These are phyloP conservation scores for Amylocarpus encephaloides DNA, from an alignment of 2,329 filamentous ascomycete species.

Conservation along the genomic window DNA sequence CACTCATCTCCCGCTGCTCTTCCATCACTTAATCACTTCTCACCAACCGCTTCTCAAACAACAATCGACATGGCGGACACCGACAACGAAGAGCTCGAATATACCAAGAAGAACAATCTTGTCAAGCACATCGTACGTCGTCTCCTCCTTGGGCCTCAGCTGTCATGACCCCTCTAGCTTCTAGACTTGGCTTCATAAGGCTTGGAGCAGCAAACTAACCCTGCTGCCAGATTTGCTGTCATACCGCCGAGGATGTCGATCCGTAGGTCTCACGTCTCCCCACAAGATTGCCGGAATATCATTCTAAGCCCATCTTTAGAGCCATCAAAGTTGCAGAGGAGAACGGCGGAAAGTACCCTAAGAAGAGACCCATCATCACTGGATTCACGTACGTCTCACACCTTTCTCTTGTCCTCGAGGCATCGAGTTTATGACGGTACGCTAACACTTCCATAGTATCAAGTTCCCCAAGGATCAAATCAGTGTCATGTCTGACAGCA, in stretches of 20 bases:
- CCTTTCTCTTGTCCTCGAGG: not conserved
- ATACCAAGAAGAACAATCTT: constrained; percentile 11
- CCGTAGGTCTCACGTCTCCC: constrained; percentile 5
- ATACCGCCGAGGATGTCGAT: constrained; percentile 7
- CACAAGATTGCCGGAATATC: not conserved
- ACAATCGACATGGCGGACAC: not conserved
- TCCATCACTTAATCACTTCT: too few species aligned
- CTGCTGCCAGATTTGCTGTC: constrained; percentile 4
- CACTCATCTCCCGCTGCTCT: not conserved
- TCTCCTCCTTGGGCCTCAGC: not conserved
- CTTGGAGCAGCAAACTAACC: not conserved
- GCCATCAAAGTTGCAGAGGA: constrained; percentile 69
- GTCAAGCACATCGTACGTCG: constrained; percentile 12
- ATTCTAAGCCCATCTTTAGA: constrained; percentile 36
- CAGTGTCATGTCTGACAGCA: constrained; percentile 57
- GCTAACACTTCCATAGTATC: constrained; percentile 61
- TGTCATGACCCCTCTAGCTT: too few species aligned
- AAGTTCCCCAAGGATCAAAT: constrained; percentile 63
- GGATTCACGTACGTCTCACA: constrained; percentile 71
- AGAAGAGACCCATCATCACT: constrained; percentile 84
- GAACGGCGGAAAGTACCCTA: constrained; percentile 76
- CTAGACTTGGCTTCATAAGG: too few species aligned
- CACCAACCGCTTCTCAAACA: too few species aligned
- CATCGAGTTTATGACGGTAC: not conserved
- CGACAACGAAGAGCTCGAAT: constrained; percentile 5